Percentiles rank a stretch among this genome's conserved stretches.
These are phyloP conservation scores for Pichia sp. DNA, from an alignment of 1,139 yeast genomes.

Conservation along the genomic window DNA sequence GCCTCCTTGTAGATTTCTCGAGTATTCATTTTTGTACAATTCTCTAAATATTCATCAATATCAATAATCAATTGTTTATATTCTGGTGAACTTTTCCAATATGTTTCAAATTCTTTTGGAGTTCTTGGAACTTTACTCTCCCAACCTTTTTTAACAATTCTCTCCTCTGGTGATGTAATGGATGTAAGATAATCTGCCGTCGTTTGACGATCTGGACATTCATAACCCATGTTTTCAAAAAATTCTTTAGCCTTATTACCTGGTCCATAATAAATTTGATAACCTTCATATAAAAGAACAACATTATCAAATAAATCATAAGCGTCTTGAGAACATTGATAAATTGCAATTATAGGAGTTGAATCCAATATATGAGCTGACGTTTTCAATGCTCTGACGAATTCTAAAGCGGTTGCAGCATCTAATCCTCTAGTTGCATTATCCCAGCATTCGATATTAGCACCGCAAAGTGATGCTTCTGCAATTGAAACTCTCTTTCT, in stretches of 20 bases:
- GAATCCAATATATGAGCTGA: constrained; percentile 55
- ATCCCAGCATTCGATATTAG: constrained; percentile 64
- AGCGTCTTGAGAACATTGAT: constrained; percentile 79
- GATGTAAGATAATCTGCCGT: constrained; percentile 82
- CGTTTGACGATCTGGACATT: constrained; percentile 73
- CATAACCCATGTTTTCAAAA: constrained; percentile 65
- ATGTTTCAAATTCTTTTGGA: constrained; percentile 40
- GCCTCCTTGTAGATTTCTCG: constrained; percentile 31
- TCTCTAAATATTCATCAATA: constrained; percentile 31
- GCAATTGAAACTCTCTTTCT: constrained; percentile 45
- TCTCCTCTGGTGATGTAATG: constrained; percentile 65
- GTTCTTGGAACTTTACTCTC: constrained; percentile 33
- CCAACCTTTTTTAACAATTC: constrained; percentile 49
- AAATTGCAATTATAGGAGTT: constrained; percentile 72
- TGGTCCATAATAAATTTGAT: constrained; percentile 71
- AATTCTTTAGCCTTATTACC: constrained; percentile 52
- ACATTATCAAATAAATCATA: constrained; percentile 76
- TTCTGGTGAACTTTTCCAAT: constrained; percentile 41
- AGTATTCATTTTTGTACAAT: constrained; percentile 27
- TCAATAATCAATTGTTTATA: constrained; percentile 29
- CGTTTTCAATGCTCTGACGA: constrained; percentile 62
- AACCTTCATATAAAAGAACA: constrained; percentile 70
- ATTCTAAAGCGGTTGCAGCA: constrained; percentile 74
- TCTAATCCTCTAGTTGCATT: constrained; percentile 76
- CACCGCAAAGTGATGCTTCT: constrained; percentile 55